phyloP scores from a whole-genome alignment of 1,284 basidiomycete species.

The Trichosporon inkin region DNA sequence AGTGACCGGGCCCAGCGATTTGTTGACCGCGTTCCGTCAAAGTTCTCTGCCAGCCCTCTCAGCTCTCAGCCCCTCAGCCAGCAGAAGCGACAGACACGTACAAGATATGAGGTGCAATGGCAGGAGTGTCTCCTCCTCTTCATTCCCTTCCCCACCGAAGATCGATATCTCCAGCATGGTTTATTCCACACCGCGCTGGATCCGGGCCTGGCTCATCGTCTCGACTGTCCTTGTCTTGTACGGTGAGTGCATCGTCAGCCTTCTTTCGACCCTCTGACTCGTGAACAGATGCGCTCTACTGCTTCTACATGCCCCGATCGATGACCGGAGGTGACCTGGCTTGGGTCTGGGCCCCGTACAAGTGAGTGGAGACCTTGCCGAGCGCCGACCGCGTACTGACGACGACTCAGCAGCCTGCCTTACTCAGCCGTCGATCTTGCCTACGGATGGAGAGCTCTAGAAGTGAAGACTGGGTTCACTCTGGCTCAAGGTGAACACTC shows the following conservation, averaged over 20 bases:
- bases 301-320: constrained; percentile 63
- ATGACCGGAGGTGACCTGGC: constrained; percentile 76
- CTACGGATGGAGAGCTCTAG: constrained; percentile 65
- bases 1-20: not conserved
- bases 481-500: constrained; percentile 74
- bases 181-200: constrained; percentile 54
- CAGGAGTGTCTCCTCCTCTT: not conserved
- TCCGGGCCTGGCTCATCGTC: constrained; percentile 66
- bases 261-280: not conserved
- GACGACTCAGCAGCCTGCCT: constrained; percentile 25
- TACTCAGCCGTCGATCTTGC: constrained; percentile 61
- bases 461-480: constrained; percentile 71
- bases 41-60: constrained; percentile 4
- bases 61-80: constrained; percentile 4
- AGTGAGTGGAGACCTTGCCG: constrained; percentile 28
- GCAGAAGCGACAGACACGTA: not conserved
- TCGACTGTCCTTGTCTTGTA: constrained; percentile 54
- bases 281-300: constrained; percentile 61
- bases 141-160: not conserved
- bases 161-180: constrained; percentile 12
- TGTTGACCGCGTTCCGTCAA: constrained; percentile 2
- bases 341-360: constrained; percentile 83
- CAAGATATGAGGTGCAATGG: not conserved
- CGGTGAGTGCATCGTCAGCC: constrained; percentile 48
- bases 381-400: no score